A percentile compares a stretch with the other conserved stretches of the same genome.
Conservation (phyloP, 352 stramenopile species). For the Halophytophthora polymorphica region DNA sequence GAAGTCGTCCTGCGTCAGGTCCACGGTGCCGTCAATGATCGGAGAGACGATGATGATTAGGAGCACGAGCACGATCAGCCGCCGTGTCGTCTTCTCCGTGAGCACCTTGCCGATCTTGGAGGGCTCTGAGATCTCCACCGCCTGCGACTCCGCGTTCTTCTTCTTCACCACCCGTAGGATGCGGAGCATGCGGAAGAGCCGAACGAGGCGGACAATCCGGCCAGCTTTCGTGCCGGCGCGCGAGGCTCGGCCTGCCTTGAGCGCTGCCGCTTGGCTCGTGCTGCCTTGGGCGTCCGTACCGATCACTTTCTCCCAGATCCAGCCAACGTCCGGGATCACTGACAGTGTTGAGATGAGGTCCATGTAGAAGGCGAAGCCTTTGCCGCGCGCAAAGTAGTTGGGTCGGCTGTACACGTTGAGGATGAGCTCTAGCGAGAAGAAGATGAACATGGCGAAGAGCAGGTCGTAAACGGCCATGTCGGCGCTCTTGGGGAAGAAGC, state of each 20-base stretch:
- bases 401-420: constrained; percentile 70
- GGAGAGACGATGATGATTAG: constrained; percentile 85
- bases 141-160: constrained; percentile 53
- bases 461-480: constrained; percentile 73
- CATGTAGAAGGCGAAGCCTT: constrained; percentile 90
- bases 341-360: constrained; percentile 93
- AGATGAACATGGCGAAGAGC: constrained; percentile 77
- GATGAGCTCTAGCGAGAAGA: constrained; percentile 67
- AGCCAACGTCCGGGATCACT: constrained; percentile 89
- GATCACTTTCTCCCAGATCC: constrained; percentile 73
- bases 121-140: constrained; percentile 75
- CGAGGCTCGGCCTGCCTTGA: constrained; percentile 83
- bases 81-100: constrained; percentile 92
- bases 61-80: constrained; percentile 90
- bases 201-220: constrained; percentile 90
- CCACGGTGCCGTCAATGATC: constrained; percentile 74
- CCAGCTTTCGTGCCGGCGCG: constrained; percentile 85
- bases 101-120: constrained; percentile 94
- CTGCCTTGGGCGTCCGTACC: constrained; percentile 20
- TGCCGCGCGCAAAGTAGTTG: constrained; percentile 74
- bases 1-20: constrained; percentile 72
- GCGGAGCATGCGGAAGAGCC: constrained; percentile 89
- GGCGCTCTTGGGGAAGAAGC: constrained; percentile 57
- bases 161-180: constrained; percentile 85
- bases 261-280: constrained; percentile 50